Evolutionary conservation across 495 filamentous ascomycete species (phyloP), one percentile per base, ranked within the genome.

Genomic region (Penicillium atrosanguineum): DNA sequence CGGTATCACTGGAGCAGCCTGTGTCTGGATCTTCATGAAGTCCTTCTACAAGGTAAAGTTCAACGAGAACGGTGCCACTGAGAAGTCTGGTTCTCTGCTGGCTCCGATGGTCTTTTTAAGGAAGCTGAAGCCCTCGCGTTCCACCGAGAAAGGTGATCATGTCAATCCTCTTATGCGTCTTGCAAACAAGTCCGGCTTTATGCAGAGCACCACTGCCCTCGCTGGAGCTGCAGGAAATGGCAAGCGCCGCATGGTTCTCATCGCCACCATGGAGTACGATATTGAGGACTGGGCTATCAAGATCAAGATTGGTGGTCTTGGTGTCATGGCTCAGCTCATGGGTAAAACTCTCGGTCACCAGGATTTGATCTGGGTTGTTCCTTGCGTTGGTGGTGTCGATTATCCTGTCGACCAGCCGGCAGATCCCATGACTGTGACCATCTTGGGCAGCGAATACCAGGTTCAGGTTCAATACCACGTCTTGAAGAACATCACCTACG

Each of bases 11-110:
- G 83, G 71, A 16, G 65, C 62, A 0, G 57, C 73, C 9, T 83
- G 76, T 40, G 75, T 83, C 4, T 87, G 76, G 63, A 65, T 81
- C 18, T 88, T 85, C 71, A 76, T 85, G 73, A 76, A 78, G 47
- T 81, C 79, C n/a, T 88, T 87, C 72, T 88, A 88, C 69, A 79
- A 83, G 43, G 82, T 88, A 70, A 88, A 88, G 65, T 82, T 88
- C 72, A 88, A 87, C 64, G 74, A 86, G 60, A 70, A 81, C 15
- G 86, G 86, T 49, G 77, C 87, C 29, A 73, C 61, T 21, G 70
- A 80, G 38, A 79, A 80, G 60, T 69, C 70, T 42, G 51, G 52
- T 23, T 31, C 28, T 7, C 31, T 11, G 11, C 52, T 76, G 15
- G 57, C 74, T 11, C 71, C 75, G 0, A 53, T 78, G 12, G 64